phyloP scores from a whole-genome alignment of 306 rosid species.

The Citrullus mucosospermus region DNA sequence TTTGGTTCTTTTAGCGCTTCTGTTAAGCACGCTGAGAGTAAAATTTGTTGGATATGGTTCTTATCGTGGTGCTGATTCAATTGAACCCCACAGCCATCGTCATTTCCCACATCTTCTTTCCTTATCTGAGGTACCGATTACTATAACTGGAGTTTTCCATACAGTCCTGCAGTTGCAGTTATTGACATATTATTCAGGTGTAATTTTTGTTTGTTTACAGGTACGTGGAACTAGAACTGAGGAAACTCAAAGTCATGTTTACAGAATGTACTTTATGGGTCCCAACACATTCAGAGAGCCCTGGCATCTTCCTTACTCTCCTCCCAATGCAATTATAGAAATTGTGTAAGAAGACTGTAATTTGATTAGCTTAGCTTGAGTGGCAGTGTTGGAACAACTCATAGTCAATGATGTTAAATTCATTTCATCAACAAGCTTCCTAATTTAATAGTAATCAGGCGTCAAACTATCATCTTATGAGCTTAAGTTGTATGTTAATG shows the following conservation, averaged over 20 bases:
- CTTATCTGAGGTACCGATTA: slow-evolving; percentile 60
- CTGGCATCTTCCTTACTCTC: slow-evolving; percentile 99
- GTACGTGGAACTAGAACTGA: slow-evolving; percentile 86
- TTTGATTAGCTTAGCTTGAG: background rate
- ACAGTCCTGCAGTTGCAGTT: background rate
- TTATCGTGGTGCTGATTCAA: slow-evolving; percentile 48
- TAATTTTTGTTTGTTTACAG: slow-evolving; percentile 17
- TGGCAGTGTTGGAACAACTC: background rate
- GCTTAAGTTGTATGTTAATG: background rate
- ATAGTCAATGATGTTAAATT: background rate
- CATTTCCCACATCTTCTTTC: slow-evolving; percentile 88
- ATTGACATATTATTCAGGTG: background rate
- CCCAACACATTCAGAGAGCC: slow-evolving; percentile 97
- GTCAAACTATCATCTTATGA: background rate
- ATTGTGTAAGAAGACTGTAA: slow-evolving; percentile 68
- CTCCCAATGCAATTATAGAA: slow-evolving; percentile 89
- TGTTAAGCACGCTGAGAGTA: slow-evolving; percentile 59
- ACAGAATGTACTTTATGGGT: slow-evolving; percentile 95
- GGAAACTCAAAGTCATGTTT: slow-evolving; percentile 91
- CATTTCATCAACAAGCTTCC: background rate
- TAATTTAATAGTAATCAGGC: background rate
- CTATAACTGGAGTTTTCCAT: slow-evolving; percentile 4
- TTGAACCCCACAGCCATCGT: slow-evolving; percentile 52
- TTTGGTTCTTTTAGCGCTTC: slow-evolving; percentile 57
- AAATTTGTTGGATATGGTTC: slow-evolving; percentile 67